phyloP scores from a whole-genome alignment of 2,329 filamentous ascomycete genomes.

The Fusarium albosuccineum region DNA sequence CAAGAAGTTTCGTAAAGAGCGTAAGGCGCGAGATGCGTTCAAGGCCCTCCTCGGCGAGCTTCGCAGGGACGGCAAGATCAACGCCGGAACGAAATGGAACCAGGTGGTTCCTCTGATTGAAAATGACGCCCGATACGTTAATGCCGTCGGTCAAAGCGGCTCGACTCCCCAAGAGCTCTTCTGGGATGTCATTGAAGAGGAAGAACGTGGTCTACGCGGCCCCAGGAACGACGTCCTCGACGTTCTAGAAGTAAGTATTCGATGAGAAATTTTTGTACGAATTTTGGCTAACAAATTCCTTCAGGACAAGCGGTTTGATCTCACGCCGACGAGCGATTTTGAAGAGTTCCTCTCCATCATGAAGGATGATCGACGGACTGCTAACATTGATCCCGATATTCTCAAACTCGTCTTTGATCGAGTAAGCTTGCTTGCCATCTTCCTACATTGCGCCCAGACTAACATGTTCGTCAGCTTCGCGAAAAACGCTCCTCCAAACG shows the following conservation, averaged over 20 bases:
- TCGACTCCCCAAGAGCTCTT: slow-evolving; percentile 92
- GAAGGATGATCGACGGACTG: slow-evolving; percentile 87
- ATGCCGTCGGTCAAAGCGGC: slow-evolving; percentile 85
- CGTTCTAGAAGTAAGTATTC: slow-evolving; percentile 80
- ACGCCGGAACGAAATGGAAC: slow-evolving; percentile 91
- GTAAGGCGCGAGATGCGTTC: slow-evolving; percentile 88
- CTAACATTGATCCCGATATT: slow-evolving; percentile 85
- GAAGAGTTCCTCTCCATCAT: slow-evolving; percentile 89
- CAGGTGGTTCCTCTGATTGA: slow-evolving; percentile 81
- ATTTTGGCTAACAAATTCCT: slow-evolving; percentile 25
- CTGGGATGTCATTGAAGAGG: slow-evolving; percentile 95
- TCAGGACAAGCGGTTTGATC: slow-evolving; percentile 91
- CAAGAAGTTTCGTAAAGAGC: slow-evolving; percentile 82
- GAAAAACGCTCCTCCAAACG: slow-evolving; percentile 84
- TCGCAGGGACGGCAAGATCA: slow-evolving; percentile 82
- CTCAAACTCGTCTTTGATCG: slow-evolving; percentile 87
- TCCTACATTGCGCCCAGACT: background rate
- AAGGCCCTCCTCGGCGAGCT: slow-evolving; percentile 80
- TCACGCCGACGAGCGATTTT: slow-evolving; percentile 86
- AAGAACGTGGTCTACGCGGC: slow-evolving; percentile 86
- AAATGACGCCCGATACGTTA: slow-evolving; percentile 84
- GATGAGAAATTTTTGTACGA: background rate
- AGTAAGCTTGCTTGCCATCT: slow-evolving; percentile 57
- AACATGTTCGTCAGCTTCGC: slow-evolving; percentile 69
- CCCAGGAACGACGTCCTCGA: slow-evolving; percentile 87